These are phyloP conservation scores for Pseudogymnoascus sp. DNA, from an alignment of 2,329 filamentous ascomycete genomes.

Conservation along the genomic window DNA sequence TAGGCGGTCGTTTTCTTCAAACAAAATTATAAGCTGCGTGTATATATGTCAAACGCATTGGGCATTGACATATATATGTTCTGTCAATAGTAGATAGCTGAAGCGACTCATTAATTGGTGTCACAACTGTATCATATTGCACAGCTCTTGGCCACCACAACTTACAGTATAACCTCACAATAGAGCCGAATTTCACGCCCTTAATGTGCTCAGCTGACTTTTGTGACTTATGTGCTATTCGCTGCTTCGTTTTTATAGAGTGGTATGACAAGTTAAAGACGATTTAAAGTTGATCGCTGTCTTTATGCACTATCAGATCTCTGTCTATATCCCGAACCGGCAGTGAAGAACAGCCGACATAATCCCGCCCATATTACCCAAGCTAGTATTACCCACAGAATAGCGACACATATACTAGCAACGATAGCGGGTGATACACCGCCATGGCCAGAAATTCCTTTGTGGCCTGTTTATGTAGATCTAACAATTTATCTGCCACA, in stretches of 20 bases:
- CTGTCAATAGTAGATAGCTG: not conserved
- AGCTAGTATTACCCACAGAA: not conserved
- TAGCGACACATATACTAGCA: not conserved
- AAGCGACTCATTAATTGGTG: no score
- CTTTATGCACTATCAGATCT: not conserved
- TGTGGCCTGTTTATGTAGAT: not conserved
- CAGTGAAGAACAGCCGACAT: not conserved
- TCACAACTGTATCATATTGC: no score
- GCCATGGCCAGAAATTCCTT: not conserved
- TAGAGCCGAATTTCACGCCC: not conserved
- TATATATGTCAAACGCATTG: not conserved
- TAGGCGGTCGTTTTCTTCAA: not conserved
- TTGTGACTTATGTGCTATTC: not conserved
- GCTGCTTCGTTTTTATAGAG: not conserved
- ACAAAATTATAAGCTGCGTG: not conserved
- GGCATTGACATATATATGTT: not conserved
- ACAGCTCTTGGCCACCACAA: no score
- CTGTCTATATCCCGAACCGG: not conserved
- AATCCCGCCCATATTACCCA: not conserved
- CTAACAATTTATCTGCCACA: conserved; percentile 1
- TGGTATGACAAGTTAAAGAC: not conserved
- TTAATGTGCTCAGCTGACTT: not conserved
- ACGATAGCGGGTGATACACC: not conserved
- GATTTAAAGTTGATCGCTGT: not conserved
- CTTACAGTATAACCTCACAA: not conserved